Conservation (phyloP, 352 stramenopile genomes). For the Pythium guiyangense region DNA sequence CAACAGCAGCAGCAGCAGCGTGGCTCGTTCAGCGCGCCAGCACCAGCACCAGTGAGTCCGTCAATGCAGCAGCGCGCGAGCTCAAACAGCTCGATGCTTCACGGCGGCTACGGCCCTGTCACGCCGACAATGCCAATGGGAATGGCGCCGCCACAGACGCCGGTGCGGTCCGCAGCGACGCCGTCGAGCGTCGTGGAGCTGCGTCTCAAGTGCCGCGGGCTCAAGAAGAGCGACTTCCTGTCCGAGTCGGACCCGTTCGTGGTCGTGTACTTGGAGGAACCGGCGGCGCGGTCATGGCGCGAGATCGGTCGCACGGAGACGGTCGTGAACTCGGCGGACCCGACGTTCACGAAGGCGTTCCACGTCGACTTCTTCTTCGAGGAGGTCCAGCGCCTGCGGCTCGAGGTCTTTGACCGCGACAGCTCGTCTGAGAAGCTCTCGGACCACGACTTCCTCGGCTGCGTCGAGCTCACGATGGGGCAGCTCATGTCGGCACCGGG, state of each 20-base stretch:
- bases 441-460: conserved; percentile 69
- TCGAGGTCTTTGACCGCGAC: conserved; percentile 83
- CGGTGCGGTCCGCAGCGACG: neutral
- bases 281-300: conserved; percentile 35
- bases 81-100: conserved; percentile 15
- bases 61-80: neutral
- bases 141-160: neutral
- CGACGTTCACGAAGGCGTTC: conserved; percentile 66
- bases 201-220: conserved; percentile 57
- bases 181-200: conserved; percentile 64
- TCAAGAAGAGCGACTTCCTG: conserved; percentile 69
- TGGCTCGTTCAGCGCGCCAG: neutral
- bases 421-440: conserved; percentile 51
- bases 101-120: conserved; percentile 43
- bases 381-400: conserved; percentile 69
- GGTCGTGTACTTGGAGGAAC: conserved; percentile 71
- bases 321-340: conserved; percentile 57
- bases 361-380: conserved; percentile 78
- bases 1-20: conserved; percentile 1
- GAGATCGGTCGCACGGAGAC: conserved; percentile 82
- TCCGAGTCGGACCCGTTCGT: conserved; percentile 76
- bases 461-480: conserved; percentile 72
- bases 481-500: conserved; percentile 65
- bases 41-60: neutral
- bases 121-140: conserved; percentile 16